These are phyloP conservation scores for Podaxis sp. DNA, from an alignment of 768 basidiomycete genomes.

Conservation along the genomic window DNA sequence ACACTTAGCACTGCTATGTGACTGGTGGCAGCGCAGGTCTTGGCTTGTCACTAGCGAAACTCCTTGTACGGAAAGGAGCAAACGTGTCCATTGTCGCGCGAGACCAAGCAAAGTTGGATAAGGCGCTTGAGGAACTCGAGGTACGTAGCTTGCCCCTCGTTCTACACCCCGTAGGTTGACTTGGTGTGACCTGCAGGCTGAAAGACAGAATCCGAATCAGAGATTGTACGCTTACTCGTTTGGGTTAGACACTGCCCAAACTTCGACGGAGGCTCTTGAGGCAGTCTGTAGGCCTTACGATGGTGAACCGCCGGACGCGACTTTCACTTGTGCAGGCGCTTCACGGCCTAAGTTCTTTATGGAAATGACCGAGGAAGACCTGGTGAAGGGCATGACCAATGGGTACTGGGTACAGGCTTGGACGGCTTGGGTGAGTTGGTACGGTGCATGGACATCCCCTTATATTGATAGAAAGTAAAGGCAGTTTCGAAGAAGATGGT, in stretches of 20 bases:
- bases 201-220: constrained; percentile 53
- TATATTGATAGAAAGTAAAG: constrained; percentile 28
- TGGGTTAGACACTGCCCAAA: constrained; percentile 47
- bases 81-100: constrained; percentile 85
- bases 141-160: constrained; percentile 36
- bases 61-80: constrained; percentile 66
- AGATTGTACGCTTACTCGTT: constrained; percentile 63
- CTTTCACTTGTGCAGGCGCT: constrained; percentile 78
- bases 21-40: constrained; percentile 84
- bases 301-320: constrained; percentile 64
- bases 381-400: constrained; percentile 43
- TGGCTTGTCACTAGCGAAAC: constrained; percentile 67
- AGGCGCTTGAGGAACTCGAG: constrained; percentile 60
- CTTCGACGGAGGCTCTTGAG: constrained; percentile 58
- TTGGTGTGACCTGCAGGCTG: constrained; percentile 29
- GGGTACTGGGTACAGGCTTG: constrained; percentile 51
- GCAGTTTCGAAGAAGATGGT: constrained; percentile 66
- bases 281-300: constrained; percentile 50
- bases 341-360: constrained; percentile 71
- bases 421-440: constrained; percentile 45
- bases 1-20: constrained; percentile 70
- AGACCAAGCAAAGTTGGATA: constrained; percentile 56
- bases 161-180: neutral
- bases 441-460: neutral
- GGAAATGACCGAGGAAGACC: constrained; percentile 56